Conservation (phyloP, 2,329 filamentous ascomycete genomes). For the Colletotrichum noveboracense region DNA sequence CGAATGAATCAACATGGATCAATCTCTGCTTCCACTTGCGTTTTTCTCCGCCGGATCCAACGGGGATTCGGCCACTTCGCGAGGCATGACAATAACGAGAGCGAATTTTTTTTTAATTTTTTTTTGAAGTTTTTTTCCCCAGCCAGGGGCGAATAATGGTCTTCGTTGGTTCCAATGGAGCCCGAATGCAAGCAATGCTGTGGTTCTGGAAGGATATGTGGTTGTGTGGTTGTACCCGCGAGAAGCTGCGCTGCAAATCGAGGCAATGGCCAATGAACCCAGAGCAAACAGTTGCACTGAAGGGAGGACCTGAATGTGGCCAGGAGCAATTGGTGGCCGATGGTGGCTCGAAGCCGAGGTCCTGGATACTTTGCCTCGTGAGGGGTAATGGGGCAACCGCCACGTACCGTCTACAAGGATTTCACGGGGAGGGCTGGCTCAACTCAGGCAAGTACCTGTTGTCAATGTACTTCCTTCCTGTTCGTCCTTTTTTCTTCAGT, state of each 20-base stretch:
- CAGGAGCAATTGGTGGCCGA: conserved; percentile 9
- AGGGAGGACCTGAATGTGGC: not conserved
- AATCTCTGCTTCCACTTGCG: not conserved
- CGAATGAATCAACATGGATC: conserved; percentile 9
- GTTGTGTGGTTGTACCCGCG: not conserved
- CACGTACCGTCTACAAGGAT: not conserved
- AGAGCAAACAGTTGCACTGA: not conserved
- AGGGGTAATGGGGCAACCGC: not conserved
- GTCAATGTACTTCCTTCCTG: not conserved
- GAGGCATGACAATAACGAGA: not conserved
- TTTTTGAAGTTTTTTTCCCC: not conserved
- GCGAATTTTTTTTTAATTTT: not conserved
- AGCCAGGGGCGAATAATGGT: not conserved
- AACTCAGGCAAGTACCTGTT: not conserved
- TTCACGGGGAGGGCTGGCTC: not conserved
- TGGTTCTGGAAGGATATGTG: not conserved
- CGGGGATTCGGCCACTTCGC: not conserved
- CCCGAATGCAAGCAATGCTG: conserved; percentile 5
- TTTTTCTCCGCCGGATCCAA: not conserved
- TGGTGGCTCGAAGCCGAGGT: conserved; percentile 5
- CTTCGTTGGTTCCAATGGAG: not conserved
- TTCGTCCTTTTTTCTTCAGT: conserved; percentile 4
- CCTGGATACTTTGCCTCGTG: not conserved
- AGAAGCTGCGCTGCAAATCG: not conserved
- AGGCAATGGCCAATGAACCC: not conserved